Conservation (phyloP, 2,329 filamentous ascomycete species). For the Verticillium longisporum region DNA sequence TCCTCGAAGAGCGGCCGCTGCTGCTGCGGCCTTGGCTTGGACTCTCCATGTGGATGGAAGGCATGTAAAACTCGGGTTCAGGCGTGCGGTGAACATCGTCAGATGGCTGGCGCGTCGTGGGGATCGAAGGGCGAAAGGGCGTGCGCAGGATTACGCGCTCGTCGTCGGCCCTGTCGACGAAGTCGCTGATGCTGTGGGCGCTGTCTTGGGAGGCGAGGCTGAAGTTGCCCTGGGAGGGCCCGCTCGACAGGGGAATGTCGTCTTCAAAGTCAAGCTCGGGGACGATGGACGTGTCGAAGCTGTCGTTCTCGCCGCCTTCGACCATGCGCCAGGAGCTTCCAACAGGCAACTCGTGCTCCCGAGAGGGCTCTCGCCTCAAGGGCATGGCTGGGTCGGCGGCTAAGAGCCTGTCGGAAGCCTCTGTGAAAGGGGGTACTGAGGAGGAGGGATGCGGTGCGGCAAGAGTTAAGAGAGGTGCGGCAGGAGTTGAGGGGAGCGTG, state of each 20-base stretch:
- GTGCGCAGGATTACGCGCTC: conserved; percentile 47
- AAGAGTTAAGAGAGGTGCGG: too few relatives aligned
- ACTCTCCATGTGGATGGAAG: conserved; percentile 32
- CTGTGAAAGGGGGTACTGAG: too few relatives aligned
- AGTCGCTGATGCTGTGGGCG: conserved; percentile 42
- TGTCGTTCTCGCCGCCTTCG: conserved; percentile 52
- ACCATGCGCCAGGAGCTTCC: conserved; percentile 56
- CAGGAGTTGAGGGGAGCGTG: too few relatives aligned
- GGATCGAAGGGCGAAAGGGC: conserved; percentile 48
- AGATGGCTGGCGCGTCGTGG: conserved; percentile 19
- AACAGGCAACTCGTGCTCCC: conserved; percentile 28
- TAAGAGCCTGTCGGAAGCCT: too few relatives aligned
- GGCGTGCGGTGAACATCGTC: conserved; percentile 24
- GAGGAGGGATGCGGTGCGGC: too few relatives aligned
- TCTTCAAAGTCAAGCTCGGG: conserved; percentile 36
- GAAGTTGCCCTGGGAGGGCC: conserved; percentile 33
- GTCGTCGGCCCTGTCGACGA: conserved; percentile 45
- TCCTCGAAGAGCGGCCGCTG: conserved; percentile 26
- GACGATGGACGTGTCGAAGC: conserved; percentile 50
- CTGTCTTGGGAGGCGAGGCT: conserved; percentile 43
- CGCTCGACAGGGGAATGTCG: conserved; percentile 29
- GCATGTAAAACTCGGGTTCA: conserved; percentile 49
- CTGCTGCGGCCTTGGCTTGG: conserved; percentile 15
- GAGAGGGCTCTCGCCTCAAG: not conserved
- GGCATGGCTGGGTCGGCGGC: conserved; percentile 4